A percentile compares a stretch with the other conserved stretches of the same genome.
phyloP scores from a whole-genome alignment of 1,139 yeast genomes.

The Meyerozyma athensensis region DNA sequence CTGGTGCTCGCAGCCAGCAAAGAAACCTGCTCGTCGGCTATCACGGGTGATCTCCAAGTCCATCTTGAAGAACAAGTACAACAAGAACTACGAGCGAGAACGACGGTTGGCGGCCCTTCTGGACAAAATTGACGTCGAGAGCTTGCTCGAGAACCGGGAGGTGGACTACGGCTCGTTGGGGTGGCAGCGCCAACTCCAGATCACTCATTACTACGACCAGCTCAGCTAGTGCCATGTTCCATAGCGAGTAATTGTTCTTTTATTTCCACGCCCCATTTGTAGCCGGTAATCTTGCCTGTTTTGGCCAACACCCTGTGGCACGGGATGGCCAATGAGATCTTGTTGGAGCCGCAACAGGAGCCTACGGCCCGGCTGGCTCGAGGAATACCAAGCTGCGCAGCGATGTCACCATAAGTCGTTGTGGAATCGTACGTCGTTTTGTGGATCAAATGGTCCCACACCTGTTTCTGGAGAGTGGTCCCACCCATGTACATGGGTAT shows the following conservation, averaged over 20 bases:
- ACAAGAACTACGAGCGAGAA: constrained; percentile 2
- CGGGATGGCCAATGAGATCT: constrained; percentile 21
- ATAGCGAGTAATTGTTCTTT: constrained; percentile 11
- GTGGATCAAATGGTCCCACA: constrained; percentile 18
- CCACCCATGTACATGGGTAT: constrained; percentile 18
- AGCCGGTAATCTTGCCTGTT: constrained; percentile 18
- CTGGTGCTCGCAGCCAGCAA: neutral
- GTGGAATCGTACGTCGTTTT: constrained; percentile 14
- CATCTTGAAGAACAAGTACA: constrained; percentile 4
- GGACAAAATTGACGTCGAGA: neutral
- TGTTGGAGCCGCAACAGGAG: constrained; percentile 21
- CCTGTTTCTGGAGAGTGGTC: constrained; percentile 19
- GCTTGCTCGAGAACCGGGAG: neutral
- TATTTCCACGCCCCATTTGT: constrained; percentile 19
- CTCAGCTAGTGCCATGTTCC: neutral
- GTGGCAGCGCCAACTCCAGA: neutral
- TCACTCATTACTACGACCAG: neutral
- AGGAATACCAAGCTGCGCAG: constrained; percentile 14
- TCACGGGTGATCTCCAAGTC: neutral
- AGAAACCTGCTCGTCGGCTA: neutral
- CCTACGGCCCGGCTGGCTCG: constrained; percentile 20
- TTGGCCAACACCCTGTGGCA: constrained; percentile 22
- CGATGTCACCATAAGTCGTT: constrained; percentile 16
- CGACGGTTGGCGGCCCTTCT: neutral
- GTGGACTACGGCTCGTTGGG: neutral